These are phyloP conservation scores for Plasmodium inui DNA, from an alignment of 169 alveolate species.

Conservation along the genomic window DNA sequence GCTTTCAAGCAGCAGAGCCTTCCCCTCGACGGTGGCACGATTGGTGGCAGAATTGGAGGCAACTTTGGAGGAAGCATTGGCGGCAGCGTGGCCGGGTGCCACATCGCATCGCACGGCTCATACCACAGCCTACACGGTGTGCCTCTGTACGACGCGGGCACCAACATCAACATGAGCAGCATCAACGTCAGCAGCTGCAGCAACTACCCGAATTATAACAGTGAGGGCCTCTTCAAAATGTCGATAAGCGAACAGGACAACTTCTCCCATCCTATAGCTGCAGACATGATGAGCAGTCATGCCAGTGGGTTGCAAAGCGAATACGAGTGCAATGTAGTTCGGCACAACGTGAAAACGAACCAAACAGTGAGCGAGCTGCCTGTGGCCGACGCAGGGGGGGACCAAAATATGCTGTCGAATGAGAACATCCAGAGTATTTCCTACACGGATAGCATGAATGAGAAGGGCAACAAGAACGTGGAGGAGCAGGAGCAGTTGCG, in stretches of 20 bases:
- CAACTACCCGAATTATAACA: neutral
- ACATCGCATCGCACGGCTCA: neutral
- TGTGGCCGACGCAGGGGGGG: neutral
- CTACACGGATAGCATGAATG: slow-evolving; percentile 13
- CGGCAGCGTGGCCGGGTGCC: neutral
- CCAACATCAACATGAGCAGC: neutral
- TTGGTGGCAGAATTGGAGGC: neutral
- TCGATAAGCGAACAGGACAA: neutral
- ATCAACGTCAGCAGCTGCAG: neutral
- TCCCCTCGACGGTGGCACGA: neutral
- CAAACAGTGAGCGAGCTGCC: neutral
- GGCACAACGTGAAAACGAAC: neutral
- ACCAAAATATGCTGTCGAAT: neutral
- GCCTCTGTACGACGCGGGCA: neutral
- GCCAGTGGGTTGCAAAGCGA: neutral
- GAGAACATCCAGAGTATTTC: slow-evolving; percentile 23
- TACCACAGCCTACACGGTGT: neutral
- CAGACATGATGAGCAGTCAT: neutral
- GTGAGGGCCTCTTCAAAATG: neutral
- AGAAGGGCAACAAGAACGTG: neutral
- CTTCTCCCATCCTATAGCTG: neutral
- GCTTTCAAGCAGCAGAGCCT: slow-evolving; percentile 1
- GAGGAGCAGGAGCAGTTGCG: neutral
- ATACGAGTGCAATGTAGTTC: neutral
- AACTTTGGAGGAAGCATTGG: neutral